phyloP scores from a whole-genome alignment of 1,284 basidiomycete species.

The Ganoderma sinense region DNA sequence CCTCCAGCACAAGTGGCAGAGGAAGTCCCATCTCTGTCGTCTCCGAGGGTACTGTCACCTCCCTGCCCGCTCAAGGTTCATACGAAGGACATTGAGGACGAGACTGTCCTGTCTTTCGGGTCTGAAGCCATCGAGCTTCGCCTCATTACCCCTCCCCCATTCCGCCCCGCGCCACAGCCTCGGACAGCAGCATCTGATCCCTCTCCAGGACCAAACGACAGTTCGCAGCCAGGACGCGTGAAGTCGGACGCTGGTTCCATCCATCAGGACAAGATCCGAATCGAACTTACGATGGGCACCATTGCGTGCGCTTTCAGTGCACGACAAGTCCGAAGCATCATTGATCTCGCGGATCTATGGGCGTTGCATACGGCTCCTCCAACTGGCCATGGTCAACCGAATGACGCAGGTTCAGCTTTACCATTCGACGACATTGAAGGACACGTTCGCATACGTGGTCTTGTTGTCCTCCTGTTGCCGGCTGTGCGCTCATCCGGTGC shows the following conservation, averaged over 20 bases:
- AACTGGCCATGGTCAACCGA: background rate
- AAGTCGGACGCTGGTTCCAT: background rate
- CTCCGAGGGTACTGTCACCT: background rate
- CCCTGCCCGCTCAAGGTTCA: background rate
- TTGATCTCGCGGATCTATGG: slow-evolving; percentile 51
- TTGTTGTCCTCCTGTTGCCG: slow-evolving; percentile 58
- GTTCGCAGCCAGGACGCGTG: background rate
- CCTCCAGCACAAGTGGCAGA: background rate
- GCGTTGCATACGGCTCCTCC: slow-evolving; percentile 38
- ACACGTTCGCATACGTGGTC: slow-evolving; percentile 51
- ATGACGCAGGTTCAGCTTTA: slow-evolving; percentile 19
- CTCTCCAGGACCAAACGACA: background rate
- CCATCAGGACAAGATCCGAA: slow-evolving; percentile 27
- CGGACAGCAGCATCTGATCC: background rate
- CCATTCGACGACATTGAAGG: slow-evolving; percentile 47
- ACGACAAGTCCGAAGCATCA: slow-evolving; percentile 56
- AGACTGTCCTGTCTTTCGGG: slow-evolving; percentile 63
- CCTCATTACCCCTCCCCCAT: slow-evolving; percentile 53
- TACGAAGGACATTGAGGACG: slow-evolving; percentile 42
- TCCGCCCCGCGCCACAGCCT: slow-evolving; percentile 4
- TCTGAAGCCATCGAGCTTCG: slow-evolving; percentile 62
- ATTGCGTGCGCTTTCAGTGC: slow-evolving; percentile 60
- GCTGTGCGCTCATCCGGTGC: slow-evolving; percentile 25
- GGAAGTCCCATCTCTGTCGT: background rate
- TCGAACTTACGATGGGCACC: slow-evolving; percentile 52